A percentile compares a stretch with the other conserved stretches of the same genome.
phyloP scores from a whole-genome alignment of 495 filamentous ascomycete genomes.

The Hypoxylon rickii region DNA sequence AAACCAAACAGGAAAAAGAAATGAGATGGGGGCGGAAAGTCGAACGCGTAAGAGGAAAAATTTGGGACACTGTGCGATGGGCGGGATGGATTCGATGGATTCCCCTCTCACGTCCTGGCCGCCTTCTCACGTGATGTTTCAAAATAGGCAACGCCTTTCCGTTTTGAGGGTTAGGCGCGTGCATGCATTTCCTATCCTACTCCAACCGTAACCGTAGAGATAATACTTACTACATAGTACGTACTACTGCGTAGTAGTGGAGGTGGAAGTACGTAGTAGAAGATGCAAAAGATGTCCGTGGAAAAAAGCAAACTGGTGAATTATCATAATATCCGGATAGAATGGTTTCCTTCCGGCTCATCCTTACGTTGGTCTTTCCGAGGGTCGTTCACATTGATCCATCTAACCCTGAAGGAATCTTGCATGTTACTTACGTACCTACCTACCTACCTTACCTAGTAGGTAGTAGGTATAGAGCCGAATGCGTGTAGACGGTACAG shows the following conservation, averaged over 20 bases:
- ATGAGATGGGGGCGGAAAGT: background rate
- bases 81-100: constrained; percentile 17
- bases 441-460: too few species aligned
- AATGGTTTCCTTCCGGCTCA: constrained; percentile 17
- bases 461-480: too few species aligned
- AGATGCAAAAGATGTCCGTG: background rate
- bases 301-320: constrained; percentile 15
- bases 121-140: constrained; percentile 42
- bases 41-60: constrained; percentile 7
- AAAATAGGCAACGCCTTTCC: constrained; percentile 11
- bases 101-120: constrained; percentile 32
- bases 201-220: too few species aligned
- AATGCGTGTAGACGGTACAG: too few species aligned
- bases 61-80: constrained; percentile 21
- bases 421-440: too few species aligned
- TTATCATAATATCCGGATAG: constrained; percentile 2
- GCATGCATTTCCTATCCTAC: constrained; percentile 4
- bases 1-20: background rate
- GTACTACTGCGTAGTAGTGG: background rate
- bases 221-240: background rate
- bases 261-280: background rate
- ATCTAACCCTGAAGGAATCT: too few species aligned
- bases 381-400: too few species aligned
- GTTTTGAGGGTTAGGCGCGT: constrained; percentile 24
- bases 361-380: too few species aligned